Conservation (phyloP, 2,329 filamentous ascomycete genomes). For the Sclerotinia trifoliorum region DNA sequence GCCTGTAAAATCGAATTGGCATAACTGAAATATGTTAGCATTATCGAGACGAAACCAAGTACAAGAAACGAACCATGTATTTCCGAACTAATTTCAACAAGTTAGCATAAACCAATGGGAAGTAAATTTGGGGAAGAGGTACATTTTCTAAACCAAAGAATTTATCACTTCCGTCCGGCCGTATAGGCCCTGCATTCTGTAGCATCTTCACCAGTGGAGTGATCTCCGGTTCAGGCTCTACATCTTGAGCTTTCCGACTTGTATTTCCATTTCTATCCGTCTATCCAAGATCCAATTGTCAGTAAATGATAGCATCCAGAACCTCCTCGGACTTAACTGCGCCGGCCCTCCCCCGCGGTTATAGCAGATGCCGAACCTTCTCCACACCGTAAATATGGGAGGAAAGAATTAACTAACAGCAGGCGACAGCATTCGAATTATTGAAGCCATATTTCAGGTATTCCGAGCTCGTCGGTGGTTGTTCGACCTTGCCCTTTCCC, state of each 20-base stretch:
- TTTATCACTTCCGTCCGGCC: conserved; percentile 90
- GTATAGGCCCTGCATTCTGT: conserved; percentile 74
- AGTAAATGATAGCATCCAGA: conserved; percentile 23
- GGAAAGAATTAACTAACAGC: conserved; percentile 16
- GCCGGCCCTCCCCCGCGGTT: not conserved
- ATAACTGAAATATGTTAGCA: conserved; percentile 62
- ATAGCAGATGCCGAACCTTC: not conserved
- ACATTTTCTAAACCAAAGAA: conserved; percentile 99
- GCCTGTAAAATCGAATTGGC: conserved; percentile 98
- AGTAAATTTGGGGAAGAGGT: conserved; percentile 39
- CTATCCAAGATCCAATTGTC: conserved; percentile 26
- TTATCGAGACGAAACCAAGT: not conserved
- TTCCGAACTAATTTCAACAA: conserved; percentile 71
- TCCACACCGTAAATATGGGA: not conserved
- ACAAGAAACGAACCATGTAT: conserved; percentile 74
- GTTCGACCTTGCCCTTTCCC: conserved; percentile 1
- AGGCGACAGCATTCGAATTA: conserved; percentile 23
- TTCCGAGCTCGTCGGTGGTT: conserved; percentile 9
- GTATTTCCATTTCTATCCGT: conserved; percentile 30
- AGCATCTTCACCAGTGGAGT: conserved; percentile 74
- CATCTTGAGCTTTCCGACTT: conserved; percentile 38
- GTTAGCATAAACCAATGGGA: conserved; percentile 30
- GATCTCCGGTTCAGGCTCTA: conserved; percentile 47
- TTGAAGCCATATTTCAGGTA: conserved; percentile 13
- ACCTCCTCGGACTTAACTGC: not conserved